phyloP scores from a whole-genome alignment of 768 basidiomycete species.

The Leucogyrophana mollusca region DNA sequence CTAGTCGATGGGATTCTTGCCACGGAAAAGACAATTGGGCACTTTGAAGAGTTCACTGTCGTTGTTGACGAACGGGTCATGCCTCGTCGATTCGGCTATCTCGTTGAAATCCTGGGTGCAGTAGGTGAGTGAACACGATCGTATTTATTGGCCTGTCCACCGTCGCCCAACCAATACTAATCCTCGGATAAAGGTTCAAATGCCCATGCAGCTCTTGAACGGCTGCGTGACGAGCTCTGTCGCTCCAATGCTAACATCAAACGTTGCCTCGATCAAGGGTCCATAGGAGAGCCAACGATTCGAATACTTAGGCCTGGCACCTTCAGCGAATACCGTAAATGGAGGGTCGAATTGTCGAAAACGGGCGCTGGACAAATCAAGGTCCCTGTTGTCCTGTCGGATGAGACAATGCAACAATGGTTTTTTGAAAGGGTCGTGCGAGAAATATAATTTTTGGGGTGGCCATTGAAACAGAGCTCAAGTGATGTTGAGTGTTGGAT shows the following conservation, averaged over 20 bases:
- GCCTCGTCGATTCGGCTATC: conserved; percentile 6
- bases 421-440: too few relatives aligned
- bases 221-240: background rate
- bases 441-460: too few relatives aligned
- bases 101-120: conserved; percentile 4
- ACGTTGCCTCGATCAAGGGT: background rate
- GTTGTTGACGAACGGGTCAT: conserved; percentile 2
- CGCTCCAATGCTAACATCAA: background rate
- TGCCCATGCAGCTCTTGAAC: background rate
- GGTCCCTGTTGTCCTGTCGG: too few relatives aligned
- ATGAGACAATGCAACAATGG: too few relatives aligned
- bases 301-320: conserved; percentile 6
- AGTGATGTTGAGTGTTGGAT: too few relatives aligned
- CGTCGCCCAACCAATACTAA: too few relatives aligned
- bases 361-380: conserved; percentile 6
- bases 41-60: background rate
- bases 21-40: background rate
- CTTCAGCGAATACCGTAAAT: conserved; percentile 5
- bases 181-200: background rate
- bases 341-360: conserved; percentile 1
- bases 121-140: background rate
- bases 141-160: background rate
- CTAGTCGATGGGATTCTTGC: conserved; percentile 6
- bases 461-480: too few relatives aligned
- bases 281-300: conserved; percentile 3